These are phyloP conservation scores for Diaporthe destruens DNA, from an alignment of 2,329 filamentous ascomycete species.

Conservation along the genomic window DNA sequence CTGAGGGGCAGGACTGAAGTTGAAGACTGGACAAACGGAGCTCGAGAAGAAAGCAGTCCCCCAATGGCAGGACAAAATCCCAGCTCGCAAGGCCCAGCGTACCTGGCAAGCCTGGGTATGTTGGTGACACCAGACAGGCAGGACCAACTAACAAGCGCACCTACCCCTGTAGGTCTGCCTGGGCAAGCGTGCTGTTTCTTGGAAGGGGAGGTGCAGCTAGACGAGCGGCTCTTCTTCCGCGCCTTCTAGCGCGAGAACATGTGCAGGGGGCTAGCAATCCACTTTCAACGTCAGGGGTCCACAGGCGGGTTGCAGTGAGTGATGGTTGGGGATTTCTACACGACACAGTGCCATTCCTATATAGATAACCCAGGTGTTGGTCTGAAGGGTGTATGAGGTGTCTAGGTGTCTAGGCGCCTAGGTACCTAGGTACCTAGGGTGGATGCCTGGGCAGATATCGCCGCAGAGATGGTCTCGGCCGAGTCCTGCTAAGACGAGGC, in stretches of 20 bases:
- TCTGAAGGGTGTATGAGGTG: neutral
- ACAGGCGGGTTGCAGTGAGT: neutral
- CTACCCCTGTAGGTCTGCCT: conserved; percentile 4
- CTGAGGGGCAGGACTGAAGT: conserved; percentile 3
- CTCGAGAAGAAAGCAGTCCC: neutral
- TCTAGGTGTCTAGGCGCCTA: no score
- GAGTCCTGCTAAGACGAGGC: neutral
- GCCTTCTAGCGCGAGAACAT: conserved; percentile 3
- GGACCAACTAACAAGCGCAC: conserved; percentile 20
- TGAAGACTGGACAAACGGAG: neutral
- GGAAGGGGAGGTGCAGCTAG: conserved; percentile 18
- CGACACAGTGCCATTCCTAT: neutral
- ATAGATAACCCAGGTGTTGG: neutral
- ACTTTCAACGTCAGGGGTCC: conserved; percentile 22
- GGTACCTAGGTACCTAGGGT: neutral
- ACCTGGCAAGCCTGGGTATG: neutral
- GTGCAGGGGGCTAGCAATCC: conserved; percentile 1
- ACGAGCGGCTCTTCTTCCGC: conserved; percentile 27
- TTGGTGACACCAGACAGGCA: conserved; percentile 22
- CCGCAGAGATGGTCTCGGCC: neutral
- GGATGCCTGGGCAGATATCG: neutral
- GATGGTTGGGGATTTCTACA: neutral
- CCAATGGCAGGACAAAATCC: neutral
- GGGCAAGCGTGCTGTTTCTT: neutral
- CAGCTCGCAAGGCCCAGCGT: neutral